Conservation (phyloP, 768 basidiomycete genomes). For the Mycena leptocephala region DNA sequence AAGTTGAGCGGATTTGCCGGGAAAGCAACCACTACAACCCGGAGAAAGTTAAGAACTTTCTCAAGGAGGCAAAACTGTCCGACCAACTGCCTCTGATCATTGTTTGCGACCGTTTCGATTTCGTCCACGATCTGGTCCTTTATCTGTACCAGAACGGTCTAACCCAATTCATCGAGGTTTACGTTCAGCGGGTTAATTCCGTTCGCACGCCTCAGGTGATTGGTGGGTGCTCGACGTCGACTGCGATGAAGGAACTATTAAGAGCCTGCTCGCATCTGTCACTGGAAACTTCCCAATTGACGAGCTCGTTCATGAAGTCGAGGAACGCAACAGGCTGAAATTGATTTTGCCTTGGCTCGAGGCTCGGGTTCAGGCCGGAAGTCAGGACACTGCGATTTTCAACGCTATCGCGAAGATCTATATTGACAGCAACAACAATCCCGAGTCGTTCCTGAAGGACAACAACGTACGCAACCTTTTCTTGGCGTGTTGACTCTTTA, state of each 20-base stretch:
- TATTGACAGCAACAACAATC: constrained; percentile 99
- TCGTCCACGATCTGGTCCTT: constrained; percentile 98
- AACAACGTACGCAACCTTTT: constrained; percentile 82
- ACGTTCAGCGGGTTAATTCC: constrained; percentile 98
- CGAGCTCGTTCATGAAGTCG: constrained; percentile 97
- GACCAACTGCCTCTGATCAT: constrained; percentile 99
- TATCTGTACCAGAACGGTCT: constrained; percentile 99
- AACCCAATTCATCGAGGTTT: constrained; percentile 99
- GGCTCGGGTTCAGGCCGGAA: constrained; percentile 92
- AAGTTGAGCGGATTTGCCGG: constrained; percentile 98
- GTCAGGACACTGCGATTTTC: constrained; percentile 94
- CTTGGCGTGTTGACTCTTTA: neutral
- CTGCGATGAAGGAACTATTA: constrained; percentile 97
- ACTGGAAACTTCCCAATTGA: constrained; percentile 98
- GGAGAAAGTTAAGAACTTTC: constrained; percentile 99
- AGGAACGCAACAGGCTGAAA: constrained; percentile 96
- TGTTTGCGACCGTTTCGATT: constrained; percentile 99
- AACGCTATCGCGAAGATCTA: constrained; percentile 99
- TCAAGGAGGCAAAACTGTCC: constrained; percentile 96
- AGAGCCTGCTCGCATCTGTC: constrained; percentile 93
- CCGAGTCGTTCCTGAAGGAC: constrained; percentile 97
- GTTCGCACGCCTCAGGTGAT: constrained; percentile 97
- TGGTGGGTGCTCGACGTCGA: constrained; percentile 98
- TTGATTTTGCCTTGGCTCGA: constrained; percentile 98
- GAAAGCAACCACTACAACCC: constrained; percentile 99